A percentile compares a stretch with the other conserved stretches of the same genome.
Evolutionary conservation across 2,329 filamentous ascomycete genomes (phyloP).

Genomic region (Nemania sp.): DNA sequence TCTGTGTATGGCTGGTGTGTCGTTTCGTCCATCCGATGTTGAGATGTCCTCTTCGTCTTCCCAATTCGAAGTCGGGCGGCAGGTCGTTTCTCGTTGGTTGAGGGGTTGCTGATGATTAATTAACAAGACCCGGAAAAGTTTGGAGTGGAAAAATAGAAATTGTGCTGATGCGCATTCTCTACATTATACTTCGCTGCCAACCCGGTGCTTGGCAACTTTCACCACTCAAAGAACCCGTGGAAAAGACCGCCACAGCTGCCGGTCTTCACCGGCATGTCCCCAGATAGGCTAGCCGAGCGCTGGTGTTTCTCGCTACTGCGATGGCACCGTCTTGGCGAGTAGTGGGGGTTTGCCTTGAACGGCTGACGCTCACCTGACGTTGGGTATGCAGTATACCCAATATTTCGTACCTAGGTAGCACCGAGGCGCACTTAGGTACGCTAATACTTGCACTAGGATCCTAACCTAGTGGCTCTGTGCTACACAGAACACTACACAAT

Average conservation of each 20-base stretch:
- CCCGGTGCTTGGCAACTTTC: constrained; percentile 4
- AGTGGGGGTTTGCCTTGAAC: constrained; percentile 17
- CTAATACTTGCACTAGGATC: not conserved
- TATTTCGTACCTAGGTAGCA: not conserved
- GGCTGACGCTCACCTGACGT: constrained; percentile 21
- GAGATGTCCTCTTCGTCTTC: not conserved
- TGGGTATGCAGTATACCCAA: no score
- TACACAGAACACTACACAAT: no score
- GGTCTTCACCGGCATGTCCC: constrained; percentile 18
- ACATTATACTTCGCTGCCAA: no score
- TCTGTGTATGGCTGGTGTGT: not conserved
- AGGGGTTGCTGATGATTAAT: constrained; percentile 15
- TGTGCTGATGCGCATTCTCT: constrained; percentile 14
- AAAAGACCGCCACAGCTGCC: constrained; percentile 21
- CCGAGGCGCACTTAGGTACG: no score
- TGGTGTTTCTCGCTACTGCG: constrained; percentile 8
- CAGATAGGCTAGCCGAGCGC: constrained; percentile 20
- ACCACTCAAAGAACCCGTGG: constrained; percentile 17
- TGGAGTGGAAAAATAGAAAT: constrained; percentile 22
- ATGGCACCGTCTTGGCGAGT: constrained; percentile 14
- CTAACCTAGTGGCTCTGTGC: no score
- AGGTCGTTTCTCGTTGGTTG: constrained; percentile 1
- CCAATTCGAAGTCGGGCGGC: constrained; percentile 5
- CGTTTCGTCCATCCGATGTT: not conserved
- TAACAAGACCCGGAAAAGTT: constrained; percentile 6